Conservation (phyloP, 176 grass and related monocot genomes). For the Bothriochloa decipiens region DNA sequence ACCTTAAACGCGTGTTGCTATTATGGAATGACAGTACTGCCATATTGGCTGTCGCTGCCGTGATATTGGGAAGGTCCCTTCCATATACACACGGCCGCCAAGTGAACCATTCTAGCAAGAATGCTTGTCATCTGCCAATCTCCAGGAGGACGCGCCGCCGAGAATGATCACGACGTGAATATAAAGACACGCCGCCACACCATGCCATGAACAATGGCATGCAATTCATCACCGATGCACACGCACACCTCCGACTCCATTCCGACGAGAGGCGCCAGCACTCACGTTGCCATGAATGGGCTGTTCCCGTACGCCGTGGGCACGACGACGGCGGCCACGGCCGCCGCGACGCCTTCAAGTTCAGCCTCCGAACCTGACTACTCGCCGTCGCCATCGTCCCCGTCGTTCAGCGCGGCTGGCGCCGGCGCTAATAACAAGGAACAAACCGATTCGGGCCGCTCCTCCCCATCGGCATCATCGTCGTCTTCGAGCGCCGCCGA, state of each 20-base stretch:
- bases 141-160: not conserved
- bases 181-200: not conserved
- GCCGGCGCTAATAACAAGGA: not conserved
- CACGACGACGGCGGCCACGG: not conserved
- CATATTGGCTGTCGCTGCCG: no score
- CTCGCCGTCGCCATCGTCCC: not conserved
- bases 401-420: not conserved
- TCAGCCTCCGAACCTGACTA: not conserved
- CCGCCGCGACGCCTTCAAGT: not conserved
- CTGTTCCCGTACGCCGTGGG: not conserved
- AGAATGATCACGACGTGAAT: no score
- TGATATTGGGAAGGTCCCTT: not conserved
- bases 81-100: not conserved
- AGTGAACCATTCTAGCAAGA: not conserved
- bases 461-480: slow-evolving; percentile 1
- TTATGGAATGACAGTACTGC: no score
- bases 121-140: not conserved
- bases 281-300: not conserved
- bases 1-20: not conserved
- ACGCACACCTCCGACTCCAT: no score
- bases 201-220: not conserved
- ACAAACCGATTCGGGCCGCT: not conserved
- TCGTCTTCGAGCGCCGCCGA: not conserved
- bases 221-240: no score
- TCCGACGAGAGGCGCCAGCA: no score